Conservation (phyloP, 2,329 filamentous ascomycete species). For the Fonsecaea monophora region DNA sequence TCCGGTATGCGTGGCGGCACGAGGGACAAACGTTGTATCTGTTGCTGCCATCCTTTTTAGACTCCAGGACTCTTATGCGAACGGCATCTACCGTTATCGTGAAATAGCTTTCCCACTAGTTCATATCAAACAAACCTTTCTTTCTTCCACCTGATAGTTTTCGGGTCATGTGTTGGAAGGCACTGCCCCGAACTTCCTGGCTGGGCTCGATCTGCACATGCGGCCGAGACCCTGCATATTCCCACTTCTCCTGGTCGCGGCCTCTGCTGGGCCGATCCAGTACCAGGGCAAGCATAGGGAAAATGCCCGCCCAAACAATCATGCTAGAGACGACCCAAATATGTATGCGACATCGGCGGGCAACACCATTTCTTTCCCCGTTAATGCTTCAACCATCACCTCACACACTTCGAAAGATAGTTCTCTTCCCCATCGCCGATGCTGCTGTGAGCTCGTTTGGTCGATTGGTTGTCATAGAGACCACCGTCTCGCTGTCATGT, state of each 20-base stretch:
- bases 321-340: not conserved
- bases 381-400: not conserved
- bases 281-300: not conserved
- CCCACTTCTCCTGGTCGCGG: constrained; percentile 6
- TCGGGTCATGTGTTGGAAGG: constrained; percentile 16
- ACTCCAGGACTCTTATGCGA: constrained; percentile 8
- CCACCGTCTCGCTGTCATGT: not conserved
- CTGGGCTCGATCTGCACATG: constrained; percentile 13
- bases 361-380: not conserved
- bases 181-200: constrained; percentile 7
- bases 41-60: constrained; percentile 3
- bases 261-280: not conserved
- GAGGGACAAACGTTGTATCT: constrained; percentile 14
- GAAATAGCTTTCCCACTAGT: not conserved
- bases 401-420: not conserved
- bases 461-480: not conserved
- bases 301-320: not conserved
- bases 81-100: constrained; percentile 14
- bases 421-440: not conserved
- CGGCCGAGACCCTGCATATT: constrained; percentile 11
- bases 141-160: constrained; percentile 6
- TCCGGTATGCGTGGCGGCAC: not conserved
- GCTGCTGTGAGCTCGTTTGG: not conserved
- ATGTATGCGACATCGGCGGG: not conserved
- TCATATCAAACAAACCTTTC: not conserved